A percentile compares a stretch with the other conserved stretches of the same genome.
Evolutionary conservation across 1,284 basidiomycete species (phyloP).

Genomic region (Boletus coffeatus): DNA sequence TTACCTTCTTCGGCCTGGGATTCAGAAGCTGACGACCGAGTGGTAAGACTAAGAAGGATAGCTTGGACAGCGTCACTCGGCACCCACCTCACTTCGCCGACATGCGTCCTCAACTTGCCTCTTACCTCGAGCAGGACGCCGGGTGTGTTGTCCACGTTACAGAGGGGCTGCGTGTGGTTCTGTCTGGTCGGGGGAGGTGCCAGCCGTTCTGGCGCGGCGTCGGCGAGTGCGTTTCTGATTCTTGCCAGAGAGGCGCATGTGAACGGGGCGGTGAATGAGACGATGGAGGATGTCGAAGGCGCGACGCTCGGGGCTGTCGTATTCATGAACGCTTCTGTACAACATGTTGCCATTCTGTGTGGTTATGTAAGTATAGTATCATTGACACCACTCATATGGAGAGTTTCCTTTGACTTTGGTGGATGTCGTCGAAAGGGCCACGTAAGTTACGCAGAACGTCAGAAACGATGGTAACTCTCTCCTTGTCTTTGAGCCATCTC

Average conservation of each 20-base stretch:
- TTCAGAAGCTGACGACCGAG: slow-evolving; percentile 44
- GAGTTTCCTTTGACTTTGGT: slow-evolving; percentile 23
- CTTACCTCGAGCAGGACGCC: slow-evolving; percentile 70
- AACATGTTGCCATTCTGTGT: slow-evolving; percentile 24
- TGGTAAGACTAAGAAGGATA: not conserved
- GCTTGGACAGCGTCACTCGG: not conserved
- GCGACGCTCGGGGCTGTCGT: not conserved
- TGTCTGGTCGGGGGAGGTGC: slow-evolving; percentile 13
- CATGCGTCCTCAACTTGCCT: slow-evolving; percentile 59
- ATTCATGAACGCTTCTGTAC: slow-evolving; percentile 20
- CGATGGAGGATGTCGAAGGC: slow-evolving; percentile 12
- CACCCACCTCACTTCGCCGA: slow-evolving; percentile 75
- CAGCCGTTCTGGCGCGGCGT: slow-evolving; percentile 1
- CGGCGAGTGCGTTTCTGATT: slow-evolving; percentile 38
- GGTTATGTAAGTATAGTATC: no score
- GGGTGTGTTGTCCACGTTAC: slow-evolving; percentile 60
- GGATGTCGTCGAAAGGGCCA: slow-evolving; percentile 75
- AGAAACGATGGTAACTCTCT: slow-evolving; percentile 54
- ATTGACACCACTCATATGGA: not conserved
- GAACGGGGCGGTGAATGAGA: slow-evolving; percentile 37
- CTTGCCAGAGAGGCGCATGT: slow-evolving; percentile 34
- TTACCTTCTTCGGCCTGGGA: slow-evolving; percentile 54
- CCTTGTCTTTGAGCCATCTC: slow-evolving; percentile 2
- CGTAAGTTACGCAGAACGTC: slow-evolving; percentile 45
- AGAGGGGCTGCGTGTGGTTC: slow-evolving; percentile 54